Evolutionary conservation across 2,329 filamentous ascomycete species (phyloP), one percentile per base, ranked within the genome.

Genomic region (Phyllosticta citrichinensis): DNA sequence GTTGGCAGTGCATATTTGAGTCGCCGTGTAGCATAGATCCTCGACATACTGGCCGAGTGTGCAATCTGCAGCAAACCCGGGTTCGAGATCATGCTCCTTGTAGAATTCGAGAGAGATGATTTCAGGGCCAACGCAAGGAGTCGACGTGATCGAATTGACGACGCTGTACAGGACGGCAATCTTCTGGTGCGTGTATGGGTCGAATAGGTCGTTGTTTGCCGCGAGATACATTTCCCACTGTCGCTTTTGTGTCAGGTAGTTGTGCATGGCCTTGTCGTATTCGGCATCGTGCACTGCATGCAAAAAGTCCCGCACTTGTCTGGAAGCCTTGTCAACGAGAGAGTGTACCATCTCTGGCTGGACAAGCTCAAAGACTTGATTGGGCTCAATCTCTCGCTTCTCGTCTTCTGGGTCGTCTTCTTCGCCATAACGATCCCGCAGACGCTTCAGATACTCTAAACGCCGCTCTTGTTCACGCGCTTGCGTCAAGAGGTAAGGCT

Each of bases 141-240:
- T 91, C 59, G 94, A 96, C 1, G 91, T 97, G 63, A 88, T 86
- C 0, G 92, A 97, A 71, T 93, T 97, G 57, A 97, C 93, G 24
- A 94, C 85, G 17, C 93, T 97, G 74, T 95, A 95, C 9, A 99
- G 78, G 1, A 97, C 89, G 11, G 95, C 91, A 63, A 99, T 97
- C 69, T 94, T 96, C 69, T 99, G 94, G 69, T 99, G 95, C 0
- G 91, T 89, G 70, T 91, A 94, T 0, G 95, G 94, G 70, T 99
- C 91, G 67, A 97, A 99, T 1, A 97, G 81, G 68, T 63, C 60
- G 58, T 95, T 88, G 66, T 94, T 95, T 14, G 90, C 91, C 57
- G 93, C 86, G 22, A 97, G 87, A 68, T 96, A 96, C 27, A 90
- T 89, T 71, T 99, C 94, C 94, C 94, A 99, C 67, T 97, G 92